Base-by-base conservation (phyloP, 2,329 filamentous ascomycete species). In the Diaporthe capsici region DNA sequence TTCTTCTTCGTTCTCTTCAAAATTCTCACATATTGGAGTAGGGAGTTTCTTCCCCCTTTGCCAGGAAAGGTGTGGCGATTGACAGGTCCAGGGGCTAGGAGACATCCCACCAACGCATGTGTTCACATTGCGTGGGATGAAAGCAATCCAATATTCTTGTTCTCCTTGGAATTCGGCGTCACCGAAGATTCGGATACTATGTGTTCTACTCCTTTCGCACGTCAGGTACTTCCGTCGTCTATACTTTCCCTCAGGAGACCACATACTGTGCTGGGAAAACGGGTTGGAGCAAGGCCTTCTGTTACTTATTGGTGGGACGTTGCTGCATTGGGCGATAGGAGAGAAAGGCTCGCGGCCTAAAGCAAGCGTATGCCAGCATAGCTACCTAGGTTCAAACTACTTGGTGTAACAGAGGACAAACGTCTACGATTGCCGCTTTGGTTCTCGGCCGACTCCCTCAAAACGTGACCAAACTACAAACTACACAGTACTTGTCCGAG, bases 321-420 rank as follows among this genome's bases (percentile, higher is more conserved):
- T 39, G 63, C 17, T 17, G 31, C 63, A 25, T 51, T 39, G 47
- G 28, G 44, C 31, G 42, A 13, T 8, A 67, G 47, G 13, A 39
- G 31, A n/a, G 7, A 20, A 42, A 20, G n/a, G 22, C n/a, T 20
- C n/a, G 15, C 49, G 47, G 34, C 31, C n/a, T 39, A n/a, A 13
- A 42, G 31, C 49, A 70, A 42, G 34, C 65, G 34, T 53, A 68
- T 68, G 49, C 49, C n/a, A 67, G 42, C 61, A 55, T 5, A 31
- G 31, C 49, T 42, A 42, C 34, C 65, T 31, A 31, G 49, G 34
- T 42, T 55, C 42, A 70, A 55, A 70, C 34, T 55, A 70, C 31
- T 20, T 53, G 47, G 34, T 68, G 65, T 68, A 68, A 68, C 65
- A 53, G 57, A 39, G 53, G 34, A 39, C 20, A 49, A 28, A 25